These are phyloP conservation scores for Mortierella sp. DNA, from an alignment of 371 early-diverging fungal genomes.

Conservation along the genomic window DNA sequence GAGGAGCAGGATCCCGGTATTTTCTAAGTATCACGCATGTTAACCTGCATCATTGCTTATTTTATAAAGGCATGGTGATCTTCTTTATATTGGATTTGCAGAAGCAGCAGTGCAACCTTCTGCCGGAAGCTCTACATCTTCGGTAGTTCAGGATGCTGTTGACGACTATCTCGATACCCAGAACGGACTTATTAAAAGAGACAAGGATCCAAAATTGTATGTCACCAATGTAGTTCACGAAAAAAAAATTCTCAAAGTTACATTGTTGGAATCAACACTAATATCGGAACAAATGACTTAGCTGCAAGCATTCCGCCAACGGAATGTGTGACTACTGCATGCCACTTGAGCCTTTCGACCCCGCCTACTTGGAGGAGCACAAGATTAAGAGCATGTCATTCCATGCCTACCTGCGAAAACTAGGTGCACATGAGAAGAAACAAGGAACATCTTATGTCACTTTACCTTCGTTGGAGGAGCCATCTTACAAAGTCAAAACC, in stretches of 20 bases:
- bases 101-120: slow-evolving; percentile 53
- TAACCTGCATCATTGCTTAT: not conserved
- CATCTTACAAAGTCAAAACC: slow-evolving; percentile 79
- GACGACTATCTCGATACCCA: slow-evolving; percentile 87
- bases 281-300: slow-evolving; percentile 27
- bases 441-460: slow-evolving; percentile 58
- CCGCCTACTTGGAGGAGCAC: slow-evolving; percentile 86
- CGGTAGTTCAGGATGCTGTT: slow-evolving; percentile 79
- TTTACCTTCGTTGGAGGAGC: slow-evolving; percentile 90
- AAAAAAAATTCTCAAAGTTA: not conserved
- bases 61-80: slow-evolving; percentile 81
- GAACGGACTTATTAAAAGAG: slow-evolving; percentile 87
- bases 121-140: slow-evolving; percentile 16
- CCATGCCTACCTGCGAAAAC: slow-evolving; percentile 90
- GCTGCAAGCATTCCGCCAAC: slow-evolving; percentile 91
- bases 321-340: slow-evolving; percentile 99
- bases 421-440: slow-evolving; percentile 76
- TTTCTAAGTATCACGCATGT: not conserved
- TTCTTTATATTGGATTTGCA: slow-evolving; percentile 74
- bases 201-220: slow-evolving; percentile 86
- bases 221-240: slow-evolving; percentile 19
- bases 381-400: slow-evolving; percentile 98
- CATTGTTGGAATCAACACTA: not conserved
- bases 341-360: slow-evolving; percentile 96
- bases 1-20: not conserved